Evolutionary conservation across 441 rosid species (phyloP).

Genomic region (Corymbia calophylla): DNA sequence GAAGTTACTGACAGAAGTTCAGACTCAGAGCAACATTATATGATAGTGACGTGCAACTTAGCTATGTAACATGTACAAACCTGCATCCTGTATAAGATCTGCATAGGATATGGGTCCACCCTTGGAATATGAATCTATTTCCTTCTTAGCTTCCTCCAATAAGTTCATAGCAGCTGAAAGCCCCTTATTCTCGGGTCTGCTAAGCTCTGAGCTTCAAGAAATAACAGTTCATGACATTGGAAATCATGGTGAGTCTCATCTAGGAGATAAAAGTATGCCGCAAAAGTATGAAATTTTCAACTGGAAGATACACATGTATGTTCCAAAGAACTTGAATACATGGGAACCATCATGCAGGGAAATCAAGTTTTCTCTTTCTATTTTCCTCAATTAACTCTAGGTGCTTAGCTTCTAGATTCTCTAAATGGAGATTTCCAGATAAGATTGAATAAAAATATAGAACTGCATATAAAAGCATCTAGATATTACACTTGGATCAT

Average conservation of each 20-base stretch:
- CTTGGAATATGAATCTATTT: slow-evolving; percentile 74
- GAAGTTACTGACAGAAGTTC: not conserved
- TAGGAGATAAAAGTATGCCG: not conserved
- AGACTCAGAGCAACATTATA: not conserved
- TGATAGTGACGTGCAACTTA: not conserved
- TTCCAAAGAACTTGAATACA: not conserved
- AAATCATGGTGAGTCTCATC: not conserved
- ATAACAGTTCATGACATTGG: slow-evolving; percentile 1
- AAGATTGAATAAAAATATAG: not conserved
- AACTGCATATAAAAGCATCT: not conserved
- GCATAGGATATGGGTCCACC: slow-evolving; percentile 86
- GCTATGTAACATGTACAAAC: slow-evolving; percentile 19
- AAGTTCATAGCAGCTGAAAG: slow-evolving; percentile 52
- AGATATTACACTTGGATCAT: not conserved
- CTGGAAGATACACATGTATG: not conserved
- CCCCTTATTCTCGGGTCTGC: slow-evolving; percentile 79
- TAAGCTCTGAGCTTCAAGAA: slow-evolving; percentile 84
- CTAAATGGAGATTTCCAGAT: not conserved
- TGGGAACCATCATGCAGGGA: not conserved
- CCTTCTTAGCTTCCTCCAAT: slow-evolving; percentile 57
- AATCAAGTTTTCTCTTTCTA: not conserved
- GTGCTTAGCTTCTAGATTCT: not conserved
- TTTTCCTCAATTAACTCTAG: not conserved
- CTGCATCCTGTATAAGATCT: slow-evolving; percentile 77
- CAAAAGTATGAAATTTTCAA: not conserved